Base-by-base conservation (phyloP, 352 stramenopile species). In the Pythium rishiriense region DNA sequence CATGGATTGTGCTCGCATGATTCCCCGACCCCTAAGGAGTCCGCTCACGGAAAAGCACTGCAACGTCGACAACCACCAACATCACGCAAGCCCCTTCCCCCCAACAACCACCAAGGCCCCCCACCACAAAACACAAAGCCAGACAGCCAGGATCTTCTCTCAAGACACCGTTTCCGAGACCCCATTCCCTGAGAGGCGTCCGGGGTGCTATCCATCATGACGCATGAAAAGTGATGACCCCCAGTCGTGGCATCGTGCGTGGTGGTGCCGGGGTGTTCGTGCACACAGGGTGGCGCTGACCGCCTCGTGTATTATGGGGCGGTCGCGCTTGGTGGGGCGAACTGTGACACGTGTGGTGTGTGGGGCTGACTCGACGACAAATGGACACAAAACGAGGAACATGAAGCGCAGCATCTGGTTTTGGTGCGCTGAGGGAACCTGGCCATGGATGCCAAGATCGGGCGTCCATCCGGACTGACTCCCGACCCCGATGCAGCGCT, bases 21-120 rank as follows among this genome's bases (percentile, higher is more conserved):
- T 60, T 62, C 61, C 61, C 61, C 61, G 19, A 68, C 9, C 61
- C 61, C 61, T 68, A 61, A 58, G 26, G 35, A 58, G 61, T 50
- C 39, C 51, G 25, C 42, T 57, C 50, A 48, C 25, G 45, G 59
- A 58, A 68, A 54, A 65, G 61, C 61, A 68, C 61, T 68, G 61
- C 61, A 68, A 68, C 61, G 52, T 52, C 61, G 54, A 62, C 61
- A 68, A 68, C 61, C 52, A 46, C 24, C 51, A 50, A 57, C 61
- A 55, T 49, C 49, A 66, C 59, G 24, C 60, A 39, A 49, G 47
- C 50, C 49, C 25, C 41, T 58, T 33, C 49, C 58, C 46, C 48
- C 24, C 51, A 17, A n/a, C 46, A n/a, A 31, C 31, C 37, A 12
- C 37, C 19, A 43, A 43, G 37, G 37, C 11, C 37, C 11, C 37